Conservation (phyloP, 148 eudicot genomes). For the Camellia granthamiana region DNA sequence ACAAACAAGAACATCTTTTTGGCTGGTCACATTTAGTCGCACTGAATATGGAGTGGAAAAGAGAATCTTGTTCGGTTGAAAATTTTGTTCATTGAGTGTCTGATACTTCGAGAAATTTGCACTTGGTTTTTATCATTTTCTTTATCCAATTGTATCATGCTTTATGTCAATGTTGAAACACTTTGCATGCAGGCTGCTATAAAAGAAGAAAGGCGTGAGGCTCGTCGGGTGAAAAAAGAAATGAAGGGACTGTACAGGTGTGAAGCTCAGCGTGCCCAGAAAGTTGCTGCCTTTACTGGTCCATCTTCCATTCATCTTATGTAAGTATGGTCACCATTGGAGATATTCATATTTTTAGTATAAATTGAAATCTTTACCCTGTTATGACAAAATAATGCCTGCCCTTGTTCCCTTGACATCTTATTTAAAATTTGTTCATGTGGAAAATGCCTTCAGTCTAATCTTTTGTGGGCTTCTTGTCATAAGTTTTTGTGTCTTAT, state of each 20-base stretch:
- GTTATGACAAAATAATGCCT: not conserved
- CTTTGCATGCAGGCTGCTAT: slow-evolving; percentile 61
- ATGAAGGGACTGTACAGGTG: slow-evolving; percentile 60
- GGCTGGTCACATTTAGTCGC: not conserved
- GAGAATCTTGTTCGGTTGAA: not conserved
- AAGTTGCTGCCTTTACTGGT: slow-evolving; percentile 77
- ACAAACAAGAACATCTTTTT: slow-evolving; percentile 4
- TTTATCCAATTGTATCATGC: not conserved
- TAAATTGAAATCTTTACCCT: not conserved
- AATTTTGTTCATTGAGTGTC: not conserved
- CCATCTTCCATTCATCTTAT: slow-evolving; percentile 88
- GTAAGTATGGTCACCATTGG: slow-evolving; percentile 27
- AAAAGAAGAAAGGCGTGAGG: slow-evolving; percentile 85
- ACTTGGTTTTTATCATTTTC: not conserved
- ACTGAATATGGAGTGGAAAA: not conserved
- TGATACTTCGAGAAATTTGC: not conserved
- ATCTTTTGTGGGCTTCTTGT: not conserved
- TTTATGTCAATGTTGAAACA: not conserved
- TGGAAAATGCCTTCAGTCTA: not conserved
- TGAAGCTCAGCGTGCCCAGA: slow-evolving; percentile 87
- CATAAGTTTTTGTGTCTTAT: not conserved
- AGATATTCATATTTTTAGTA: not conserved
- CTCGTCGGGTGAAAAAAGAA: slow-evolving; percentile 77
- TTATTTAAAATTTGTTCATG: not conserved
- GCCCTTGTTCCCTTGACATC: not conserved